Evolutionary conservation across 345 rosid genomes (phyloP).

Genomic region (Populus simonii): DNA sequence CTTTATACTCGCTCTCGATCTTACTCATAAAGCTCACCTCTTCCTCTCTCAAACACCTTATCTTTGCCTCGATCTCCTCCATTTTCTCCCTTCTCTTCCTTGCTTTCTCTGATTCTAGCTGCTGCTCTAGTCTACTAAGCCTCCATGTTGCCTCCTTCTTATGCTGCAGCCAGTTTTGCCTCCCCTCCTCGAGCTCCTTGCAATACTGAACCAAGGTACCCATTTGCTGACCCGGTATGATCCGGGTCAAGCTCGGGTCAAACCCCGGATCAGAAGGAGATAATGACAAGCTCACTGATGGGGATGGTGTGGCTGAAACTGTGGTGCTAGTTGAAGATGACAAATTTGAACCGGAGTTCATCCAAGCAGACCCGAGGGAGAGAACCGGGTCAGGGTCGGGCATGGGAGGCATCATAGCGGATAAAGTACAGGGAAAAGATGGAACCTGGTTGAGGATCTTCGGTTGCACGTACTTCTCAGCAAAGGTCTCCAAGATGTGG

Average conservation of each 20-base stretch:
- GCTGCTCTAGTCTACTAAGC: conserved; percentile 82
- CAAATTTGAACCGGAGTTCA: conserved; percentile 10
- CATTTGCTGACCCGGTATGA: conserved; percentile 36
- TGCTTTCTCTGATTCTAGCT: conserved; percentile 85
- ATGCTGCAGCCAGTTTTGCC: conserved; percentile 66
- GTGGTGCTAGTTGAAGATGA: neutral
- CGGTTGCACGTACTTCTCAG: conserved; percentile 74
- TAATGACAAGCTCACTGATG: neutral
- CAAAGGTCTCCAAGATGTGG: conserved; percentile 81
- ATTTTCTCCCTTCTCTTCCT: conserved; percentile 73
- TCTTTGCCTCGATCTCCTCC: conserved; percentile 81
- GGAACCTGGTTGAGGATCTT: neutral
- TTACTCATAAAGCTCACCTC: conserved; percentile 61
- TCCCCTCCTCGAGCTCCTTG: conserved; percentile 91
- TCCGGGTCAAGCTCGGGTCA: neutral
- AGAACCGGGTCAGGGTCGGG: conserved; percentile 28
- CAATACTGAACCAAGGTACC: conserved; percentile 69
- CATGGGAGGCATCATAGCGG: conserved; percentile 53
- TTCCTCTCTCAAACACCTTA: conserved; percentile 87
- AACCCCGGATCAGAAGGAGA: neutral
- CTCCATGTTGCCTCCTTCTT: conserved; percentile 98
- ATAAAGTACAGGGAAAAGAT: conserved; percentile 76
- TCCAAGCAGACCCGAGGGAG: conserved; percentile 46
- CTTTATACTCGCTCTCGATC: conserved; percentile 77
- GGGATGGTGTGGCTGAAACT: neutral